phyloP scores from a whole-genome alignment of 2,329 filamentous ascomycete genomes.

The Ceratocystis destructans region DNA sequence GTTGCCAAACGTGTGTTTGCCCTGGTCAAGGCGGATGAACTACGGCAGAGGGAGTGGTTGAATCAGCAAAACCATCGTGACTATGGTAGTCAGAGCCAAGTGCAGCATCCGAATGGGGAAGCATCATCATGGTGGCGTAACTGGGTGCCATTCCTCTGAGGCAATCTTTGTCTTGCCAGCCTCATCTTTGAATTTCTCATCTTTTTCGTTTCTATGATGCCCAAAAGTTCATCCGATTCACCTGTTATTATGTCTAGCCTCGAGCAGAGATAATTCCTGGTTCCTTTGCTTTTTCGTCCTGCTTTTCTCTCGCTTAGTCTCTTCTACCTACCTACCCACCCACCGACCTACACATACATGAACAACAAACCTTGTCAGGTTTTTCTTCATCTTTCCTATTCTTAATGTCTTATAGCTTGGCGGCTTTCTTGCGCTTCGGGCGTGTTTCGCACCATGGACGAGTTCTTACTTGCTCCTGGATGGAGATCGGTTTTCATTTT shows the following conservation, averaged over 20 bases:
- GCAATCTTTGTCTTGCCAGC: neutral
- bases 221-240: no score
- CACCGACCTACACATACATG: neutral
- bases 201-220: neutral
- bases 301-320: neutral
- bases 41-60: conserved; percentile 16
- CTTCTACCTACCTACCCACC: neutral
- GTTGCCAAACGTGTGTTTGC: conserved; percentile 41
- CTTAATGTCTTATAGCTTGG: conserved; percentile 18
- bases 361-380: conserved; percentile 30
- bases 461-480: conserved; percentile 8
- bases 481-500: neutral
- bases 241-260: no score
- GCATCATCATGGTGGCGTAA: conserved; percentile 7
- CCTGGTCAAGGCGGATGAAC: conserved; percentile 17
- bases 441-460: conserved; percentile 19
- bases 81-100: neutral
- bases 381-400: conserved; percentile 23
- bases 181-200: neutral
- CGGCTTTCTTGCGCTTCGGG: conserved; percentile 5
- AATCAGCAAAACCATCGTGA: neutral
- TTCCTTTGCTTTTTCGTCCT: neutral
- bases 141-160: conserved; percentile 10
- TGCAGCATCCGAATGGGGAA: neutral
- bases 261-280: no score